These are phyloP conservation scores for Aspergillus caelatus DNA, from an alignment of 2,329 filamentous ascomycete genomes.

Conservation along the genomic window DNA sequence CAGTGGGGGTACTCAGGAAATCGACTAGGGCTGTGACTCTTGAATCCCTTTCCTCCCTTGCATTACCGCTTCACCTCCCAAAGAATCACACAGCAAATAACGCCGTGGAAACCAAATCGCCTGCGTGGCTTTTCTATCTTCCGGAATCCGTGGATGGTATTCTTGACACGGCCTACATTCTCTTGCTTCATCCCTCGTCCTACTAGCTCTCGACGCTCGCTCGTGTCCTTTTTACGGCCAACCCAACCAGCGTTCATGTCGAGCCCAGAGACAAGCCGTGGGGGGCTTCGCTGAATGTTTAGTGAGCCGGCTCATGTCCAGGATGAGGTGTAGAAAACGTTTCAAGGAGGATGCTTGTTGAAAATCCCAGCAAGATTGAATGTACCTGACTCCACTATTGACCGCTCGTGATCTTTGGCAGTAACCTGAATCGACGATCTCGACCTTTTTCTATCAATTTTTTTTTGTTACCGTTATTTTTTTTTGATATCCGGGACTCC, in stretches of 20 bases:
- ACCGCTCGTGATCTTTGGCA: conserved; percentile 21
- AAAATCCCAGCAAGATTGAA: conserved; percentile 31
- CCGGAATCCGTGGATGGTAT: conserved; percentile 25
- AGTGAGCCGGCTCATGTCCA: conserved; percentile 32
- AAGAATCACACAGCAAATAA: conserved; percentile 18
- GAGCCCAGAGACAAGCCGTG: conserved; percentile 26
- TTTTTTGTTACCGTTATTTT: not conserved
- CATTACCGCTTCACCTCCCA: conserved; percentile 21
- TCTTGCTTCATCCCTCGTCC: conserved; percentile 9
- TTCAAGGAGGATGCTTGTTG: conserved; percentile 46
- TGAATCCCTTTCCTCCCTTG: conserved; percentile 30
- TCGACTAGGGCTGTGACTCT: conserved; percentile 28
- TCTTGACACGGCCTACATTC: conserved; percentile 14
- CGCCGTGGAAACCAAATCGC: conserved; percentile 15
- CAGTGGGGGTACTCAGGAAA: conserved; percentile 21
- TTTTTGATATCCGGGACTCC: conserved; percentile 3
- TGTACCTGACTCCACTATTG: conserved; percentile 24
- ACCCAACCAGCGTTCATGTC: conserved; percentile 31
- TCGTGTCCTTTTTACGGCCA: conserved; percentile 20
- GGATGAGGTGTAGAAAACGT: conserved; percentile 51
- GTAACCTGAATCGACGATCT: conserved; percentile 16
- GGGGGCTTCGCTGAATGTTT: conserved; percentile 34
- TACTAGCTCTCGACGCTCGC: conserved; percentile 5
- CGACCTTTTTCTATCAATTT: conserved; percentile 17
- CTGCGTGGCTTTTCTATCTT: conserved; percentile 22